phyloP scores from a whole-genome alignment of 768 basidiomycete genomes.

The Neoboletus subvelutipes region DNA sequence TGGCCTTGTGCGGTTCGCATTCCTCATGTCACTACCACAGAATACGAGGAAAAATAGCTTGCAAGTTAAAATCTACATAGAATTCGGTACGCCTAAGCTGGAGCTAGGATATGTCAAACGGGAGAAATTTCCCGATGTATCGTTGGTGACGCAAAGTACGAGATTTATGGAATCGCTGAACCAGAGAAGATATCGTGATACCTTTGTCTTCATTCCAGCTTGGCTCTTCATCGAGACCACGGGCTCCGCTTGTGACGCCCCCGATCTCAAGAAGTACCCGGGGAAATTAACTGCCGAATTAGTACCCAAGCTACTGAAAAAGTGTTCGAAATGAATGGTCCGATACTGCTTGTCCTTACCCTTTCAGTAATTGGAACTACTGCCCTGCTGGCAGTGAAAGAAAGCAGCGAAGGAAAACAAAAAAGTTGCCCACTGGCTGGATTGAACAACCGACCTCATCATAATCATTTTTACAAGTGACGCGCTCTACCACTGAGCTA shows the following conservation, averaged over 20 bases:
- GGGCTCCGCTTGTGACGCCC: not conserved
- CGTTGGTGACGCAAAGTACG: not conserved
- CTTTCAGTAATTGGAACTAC: not conserved
- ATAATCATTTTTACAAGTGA: slow-evolving; percentile 36
- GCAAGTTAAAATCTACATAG: not conserved
- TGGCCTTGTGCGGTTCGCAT: slow-evolving; percentile 11
- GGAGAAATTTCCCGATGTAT: not conserved
- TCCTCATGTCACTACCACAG: slow-evolving; percentile 3
- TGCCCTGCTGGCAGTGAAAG: not conserved
- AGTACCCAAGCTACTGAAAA: not conserved
- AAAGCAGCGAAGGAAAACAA: not conserved
- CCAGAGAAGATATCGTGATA: not conserved
- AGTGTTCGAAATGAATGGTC: not conserved
- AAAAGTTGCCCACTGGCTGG: slow-evolving; percentile 41
- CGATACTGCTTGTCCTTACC: not conserved
- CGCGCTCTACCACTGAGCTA: slow-evolving; percentile 40
- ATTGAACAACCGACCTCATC: slow-evolving; percentile 48
- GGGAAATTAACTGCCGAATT: too few relatives aligned
- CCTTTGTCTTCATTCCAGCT: not conserved
- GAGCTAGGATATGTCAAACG: not conserved
- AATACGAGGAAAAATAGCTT: not conserved
- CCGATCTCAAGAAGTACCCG: not conserved
- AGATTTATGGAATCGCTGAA: not conserved
- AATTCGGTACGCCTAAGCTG: not conserved
- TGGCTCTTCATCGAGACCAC: not conserved